phyloP scores from a whole-genome alignment of 2,329 filamentous ascomycete genomes.

The Ophiostoma ips region DNA sequence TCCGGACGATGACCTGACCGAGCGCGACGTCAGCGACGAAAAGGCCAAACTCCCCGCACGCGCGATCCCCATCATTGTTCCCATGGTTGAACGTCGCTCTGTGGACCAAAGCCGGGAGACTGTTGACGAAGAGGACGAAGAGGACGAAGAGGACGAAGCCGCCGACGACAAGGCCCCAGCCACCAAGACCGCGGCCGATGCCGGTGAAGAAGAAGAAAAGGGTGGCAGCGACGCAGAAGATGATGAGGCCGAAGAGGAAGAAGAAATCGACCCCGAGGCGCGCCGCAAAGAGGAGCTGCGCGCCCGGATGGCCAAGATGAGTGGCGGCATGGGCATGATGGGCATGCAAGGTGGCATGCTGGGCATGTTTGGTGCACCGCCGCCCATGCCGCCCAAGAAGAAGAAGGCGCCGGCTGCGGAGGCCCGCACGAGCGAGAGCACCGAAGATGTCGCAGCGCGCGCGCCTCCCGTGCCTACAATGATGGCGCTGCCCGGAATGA shows the following conservation, averaged over 20 bases:
- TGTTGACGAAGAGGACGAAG: conserved; percentile 1
- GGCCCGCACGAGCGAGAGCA: conserved; percentile 27
- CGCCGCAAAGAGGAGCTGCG: conserved; percentile 76
- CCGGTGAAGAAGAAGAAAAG: conserved; percentile 12
- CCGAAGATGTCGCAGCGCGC: conserved; percentile 18
- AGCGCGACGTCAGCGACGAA: conserved; percentile 63
- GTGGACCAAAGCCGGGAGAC: background rate
- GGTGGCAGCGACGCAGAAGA: conserved; percentile 30
- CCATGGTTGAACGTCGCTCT: conserved; percentile 4
- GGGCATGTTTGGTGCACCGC: conserved; percentile 69
- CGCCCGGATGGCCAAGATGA: conserved; percentile 97
- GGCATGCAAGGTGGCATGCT: conserved; percentile 63
- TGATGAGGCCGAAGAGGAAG: conserved; percentile 66
- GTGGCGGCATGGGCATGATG: conserved; percentile 91
- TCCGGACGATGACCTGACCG: conserved; percentile 44
- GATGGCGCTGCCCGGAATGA: conserved; percentile 61
- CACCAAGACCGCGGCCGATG: background rate
- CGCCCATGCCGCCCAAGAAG: conserved; percentile 38
- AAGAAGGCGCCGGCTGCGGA: conserved; percentile 34
- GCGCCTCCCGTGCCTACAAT: conserved; percentile 43
- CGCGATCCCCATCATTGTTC: conserved; percentile 6
- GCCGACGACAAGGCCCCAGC: background rate
- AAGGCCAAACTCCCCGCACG: conserved; percentile 24
- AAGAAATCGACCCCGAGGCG: conserved; percentile 77
- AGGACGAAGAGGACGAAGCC: conserved; percentile 1